Evolutionary conservation across 1,139 yeast species (phyloP).

Genomic region (Candida freyschussii): DNA sequence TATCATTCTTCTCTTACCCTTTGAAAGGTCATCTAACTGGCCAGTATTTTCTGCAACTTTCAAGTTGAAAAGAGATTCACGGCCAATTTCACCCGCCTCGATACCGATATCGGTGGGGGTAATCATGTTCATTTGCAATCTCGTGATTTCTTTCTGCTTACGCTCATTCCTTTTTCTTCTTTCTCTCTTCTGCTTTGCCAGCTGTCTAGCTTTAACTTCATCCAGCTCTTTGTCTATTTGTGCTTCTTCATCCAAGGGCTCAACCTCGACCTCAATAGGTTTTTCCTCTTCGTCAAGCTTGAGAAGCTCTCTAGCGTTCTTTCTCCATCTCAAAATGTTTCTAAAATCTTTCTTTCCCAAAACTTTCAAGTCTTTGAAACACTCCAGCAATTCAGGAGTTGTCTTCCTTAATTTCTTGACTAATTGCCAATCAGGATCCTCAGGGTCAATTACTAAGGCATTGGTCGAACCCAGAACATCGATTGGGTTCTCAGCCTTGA

Average conservation of each 20-base stretch:
- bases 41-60: conserved; percentile 85
- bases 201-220: conserved; percentile 66
- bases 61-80: conserved; percentile 77
- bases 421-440: conserved; percentile 68
- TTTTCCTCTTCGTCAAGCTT: conserved; percentile 56
- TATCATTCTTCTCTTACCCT: conserved; percentile 80
- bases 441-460: conserved; percentile 54
- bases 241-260: conserved; percentile 80
- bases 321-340: conserved; percentile 78
- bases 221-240: conserved; percentile 80
- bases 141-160: conserved; percentile 81
- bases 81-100: conserved; percentile 82
- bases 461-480: conserved; percentile 72
- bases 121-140: conserved; percentile 96
- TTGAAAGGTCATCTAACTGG: conserved; percentile 62
- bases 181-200: conserved; percentile 66
- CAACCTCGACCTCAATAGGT: conserved; percentile 50
- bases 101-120: conserved; percentile 91
- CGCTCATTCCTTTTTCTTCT: conserved; percentile 76
- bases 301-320: conserved; percentile 73
- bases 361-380: conserved; percentile 87
- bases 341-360: conserved; percentile 93
- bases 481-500: conserved; percentile 78
- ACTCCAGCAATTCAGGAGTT: conserved; percentile 71
- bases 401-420: conserved; percentile 70